Evolutionary conservation across 768 basidiomycete species (phyloP), one percentile per base, ranked within the genome.

Genomic region (Leccinum ochraceum): DNA sequence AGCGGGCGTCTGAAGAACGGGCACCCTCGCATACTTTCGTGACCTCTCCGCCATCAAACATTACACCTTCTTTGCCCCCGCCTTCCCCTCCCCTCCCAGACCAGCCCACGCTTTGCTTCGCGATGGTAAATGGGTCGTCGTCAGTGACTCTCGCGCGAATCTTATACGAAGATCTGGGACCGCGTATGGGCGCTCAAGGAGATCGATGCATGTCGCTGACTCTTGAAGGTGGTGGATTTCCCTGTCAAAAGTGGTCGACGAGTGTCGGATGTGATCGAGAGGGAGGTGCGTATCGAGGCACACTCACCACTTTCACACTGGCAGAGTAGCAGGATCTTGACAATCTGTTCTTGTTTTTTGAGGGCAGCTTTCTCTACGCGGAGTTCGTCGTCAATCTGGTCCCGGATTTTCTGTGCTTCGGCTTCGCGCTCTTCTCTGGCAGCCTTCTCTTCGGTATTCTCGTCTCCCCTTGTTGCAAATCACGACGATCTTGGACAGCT

Each of bases 11-110:
- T 42, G 17, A 42, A n/a, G 34, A 39, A 39, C 37, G 37, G 90
- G 91, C 22, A 98, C 97, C 0, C 83, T 98, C 55, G 90, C 93
- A 51, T 98, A 98, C 75, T 97, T 98, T 74, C 94, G 96, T 69
- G 82, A 97, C 65, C 84, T 99, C 61, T 85, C 85, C 58, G 90
- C 91, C 54, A 90, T 98, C 71, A 95, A 95, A 68, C 87, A 94
- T 69, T 93, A 90, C 0, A 81, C 90, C 24, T 89, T 94, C 75
- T 83, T 94, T 58, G 85, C 86, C 1, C 79, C 88, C 1, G 69
- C 80, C 17, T 63, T 80, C 5, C 79, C 82, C 2, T n/a, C 42
- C 9, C 68, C 78, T 0, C 77, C 87, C 28, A 78, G 82, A 3
- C 80, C 92, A 0, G 76, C 87, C 2, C 80, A 88, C 70, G 84